Base-by-base conservation (phyloP, 2,329 filamentous ascomycete species). In the Calonectria pauciramosa region DNA sequence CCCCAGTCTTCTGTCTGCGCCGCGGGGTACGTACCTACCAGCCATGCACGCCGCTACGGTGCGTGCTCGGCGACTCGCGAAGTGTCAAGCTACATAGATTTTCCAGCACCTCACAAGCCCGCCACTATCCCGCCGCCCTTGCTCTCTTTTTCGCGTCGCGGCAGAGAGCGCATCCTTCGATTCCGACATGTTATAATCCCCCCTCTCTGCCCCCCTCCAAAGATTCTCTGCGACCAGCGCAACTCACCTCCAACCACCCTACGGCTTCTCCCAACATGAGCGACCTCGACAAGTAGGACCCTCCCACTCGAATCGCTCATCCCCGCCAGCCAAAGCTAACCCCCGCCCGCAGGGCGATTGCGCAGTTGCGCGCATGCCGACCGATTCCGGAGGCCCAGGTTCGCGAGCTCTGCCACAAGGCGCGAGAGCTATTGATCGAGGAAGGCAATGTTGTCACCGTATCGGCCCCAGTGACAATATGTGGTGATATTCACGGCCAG, bases 401-500 rank as follows among this genome's bases (percentile, higher is more conserved):
- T 75, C 94, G 96, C 83, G 96, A 99, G 87, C 91, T 99, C 80
- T 99, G 97, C 87, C 96, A 98, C 89, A 98, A 98, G 84, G 97
- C 97, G 68, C 92, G 97, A 77, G 97, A 99, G 88, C 91, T 99
- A 70, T 88, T 99, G 78, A 98, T 99, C 76, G 97, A 99, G 86
- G 97, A 99, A 87, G 96, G 95, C 78, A 99, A 99, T 84, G 96
- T 99, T 66, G 96, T 99, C 77, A 96, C 94, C 23, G 96, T 99
- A 76, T 94, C 96, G 83, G 96, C 96, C 75, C 96, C 96, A 28
- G 96, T 99, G 74, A 99, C 96, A 92, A 98, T 98, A 90, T 98
- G 96, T 83, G 96, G 96, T 81, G 96, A 98, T 83, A 98, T 99
- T 72, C 96, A 99, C 83, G 96, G 96, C 79, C 96, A 98, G 85